Evolutionary conservation across 2,329 filamentous ascomycete species (phyloP).

Genomic region (Apiospora saccharicola): DNA sequence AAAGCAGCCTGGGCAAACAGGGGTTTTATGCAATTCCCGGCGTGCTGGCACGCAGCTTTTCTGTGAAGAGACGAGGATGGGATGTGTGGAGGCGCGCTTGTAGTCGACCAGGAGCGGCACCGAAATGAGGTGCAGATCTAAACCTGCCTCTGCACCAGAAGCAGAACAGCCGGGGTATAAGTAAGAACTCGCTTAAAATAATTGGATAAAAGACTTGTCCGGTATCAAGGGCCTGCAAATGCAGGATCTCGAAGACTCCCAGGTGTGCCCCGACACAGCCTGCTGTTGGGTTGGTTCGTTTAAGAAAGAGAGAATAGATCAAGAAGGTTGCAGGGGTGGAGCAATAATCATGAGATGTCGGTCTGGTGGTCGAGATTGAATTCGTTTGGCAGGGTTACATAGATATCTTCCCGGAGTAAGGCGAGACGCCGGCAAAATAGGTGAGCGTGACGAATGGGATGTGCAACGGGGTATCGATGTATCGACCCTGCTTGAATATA

Average conservation of each 20-base stretch:
- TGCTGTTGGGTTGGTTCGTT: constrained; percentile 12
- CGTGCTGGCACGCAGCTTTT: constrained; percentile 7
- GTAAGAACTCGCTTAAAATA: background rate
- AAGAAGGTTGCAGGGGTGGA: constrained; percentile 12
- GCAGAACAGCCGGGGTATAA: constrained; percentile 5
- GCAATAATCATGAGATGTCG: constrained; percentile 5
- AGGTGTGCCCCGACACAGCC: background rate
- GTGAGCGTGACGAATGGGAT: constrained; percentile 35
- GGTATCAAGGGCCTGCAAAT: background rate
- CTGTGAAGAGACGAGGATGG: background rate
- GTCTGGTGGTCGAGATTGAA: constrained; percentile 9
- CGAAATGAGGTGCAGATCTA: constrained; percentile 15
- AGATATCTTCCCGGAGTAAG: background rate
- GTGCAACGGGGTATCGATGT: constrained; percentile 34
- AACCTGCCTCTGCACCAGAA: background rate
- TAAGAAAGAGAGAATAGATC: constrained; percentile 5
- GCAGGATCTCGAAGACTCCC: background rate
- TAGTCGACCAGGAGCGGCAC: constrained; percentile 1
- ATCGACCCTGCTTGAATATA: constrained; percentile 37
- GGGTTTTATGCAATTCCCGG: background rate
- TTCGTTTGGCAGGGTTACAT: constrained; percentile 19
- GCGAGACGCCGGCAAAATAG: constrained; percentile 22
- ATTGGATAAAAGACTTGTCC: background rate
- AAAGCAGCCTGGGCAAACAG: background rate
- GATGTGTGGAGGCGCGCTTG: background rate